These are phyloP conservation scores for Aspergillus conjunctus DNA, from an alignment of 495 filamentous ascomycete species.

Conservation along the genomic window DNA sequence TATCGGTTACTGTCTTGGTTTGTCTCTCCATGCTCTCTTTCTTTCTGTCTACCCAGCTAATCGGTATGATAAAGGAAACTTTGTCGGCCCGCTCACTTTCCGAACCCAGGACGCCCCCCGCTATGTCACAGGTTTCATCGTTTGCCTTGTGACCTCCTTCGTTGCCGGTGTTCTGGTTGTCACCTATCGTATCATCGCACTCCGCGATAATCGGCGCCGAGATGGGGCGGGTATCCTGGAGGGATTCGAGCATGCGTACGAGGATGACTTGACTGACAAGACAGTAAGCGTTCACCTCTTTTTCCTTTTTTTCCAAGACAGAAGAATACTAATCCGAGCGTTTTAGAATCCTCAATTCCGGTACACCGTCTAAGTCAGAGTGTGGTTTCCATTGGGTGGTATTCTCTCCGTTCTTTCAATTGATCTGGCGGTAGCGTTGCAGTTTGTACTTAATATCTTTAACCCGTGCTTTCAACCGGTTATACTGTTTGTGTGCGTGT, in stretches of 20 bases:
- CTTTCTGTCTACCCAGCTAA: not conserved
- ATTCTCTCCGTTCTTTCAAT: not conserved
- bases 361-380: conserved; percentile 31
- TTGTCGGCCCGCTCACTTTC: conserved; percentile 44
- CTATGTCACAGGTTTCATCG: conserved; percentile 42
- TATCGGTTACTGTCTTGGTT: conserved; percentile 47
- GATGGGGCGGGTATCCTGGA: conserved; percentile 33
- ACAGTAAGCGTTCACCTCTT: conserved; percentile 14
- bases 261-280: conserved; percentile 47
- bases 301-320: not conserved
- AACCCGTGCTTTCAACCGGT: no score
- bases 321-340: conserved; percentile 10
- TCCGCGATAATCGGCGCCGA: conserved; percentile 34
- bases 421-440: not conserved
- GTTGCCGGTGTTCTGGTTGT: conserved; percentile 32
- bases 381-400: not conserved
- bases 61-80: conserved; percentile 29
- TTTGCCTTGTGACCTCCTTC: conserved; percentile 40
- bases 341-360: conserved; percentile 46
- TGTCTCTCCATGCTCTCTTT: not conserved
- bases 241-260: conserved; percentile 45
- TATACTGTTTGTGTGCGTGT: no score
- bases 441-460: no score
- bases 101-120: conserved; percentile 24
- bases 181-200: conserved; percentile 38